Evolutionary conservation across 768 basidiomycete species (phyloP).

Genomic region (Collybia nuda): DNA sequence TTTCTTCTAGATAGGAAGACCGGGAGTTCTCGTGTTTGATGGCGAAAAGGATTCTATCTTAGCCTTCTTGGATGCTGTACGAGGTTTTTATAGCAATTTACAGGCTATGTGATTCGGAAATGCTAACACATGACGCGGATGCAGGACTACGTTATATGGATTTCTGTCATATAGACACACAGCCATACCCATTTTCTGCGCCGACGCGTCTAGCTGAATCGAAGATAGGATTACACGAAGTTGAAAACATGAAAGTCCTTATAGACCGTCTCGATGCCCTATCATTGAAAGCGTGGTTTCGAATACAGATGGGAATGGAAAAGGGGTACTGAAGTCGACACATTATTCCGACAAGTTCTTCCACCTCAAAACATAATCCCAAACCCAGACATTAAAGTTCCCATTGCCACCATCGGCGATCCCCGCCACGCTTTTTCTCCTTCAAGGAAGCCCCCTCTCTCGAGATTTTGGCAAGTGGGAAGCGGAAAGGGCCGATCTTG

Average conservation of each 20-base stretch:
- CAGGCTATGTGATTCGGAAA: not conserved
- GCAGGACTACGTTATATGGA: slow-evolving; percentile 42
- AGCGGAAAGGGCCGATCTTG: not conserved
- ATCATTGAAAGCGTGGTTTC: slow-evolving; percentile 37
- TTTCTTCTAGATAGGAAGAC: slow-evolving; percentile 33
- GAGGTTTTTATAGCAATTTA: slow-evolving; percentile 23
- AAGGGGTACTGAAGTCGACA: slow-evolving; percentile 13
- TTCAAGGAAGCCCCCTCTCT: not conserved
- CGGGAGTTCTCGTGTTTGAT: slow-evolving; percentile 42
- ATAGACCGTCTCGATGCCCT: slow-evolving; percentile 28
- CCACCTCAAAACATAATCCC: no score
- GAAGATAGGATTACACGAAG: slow-evolving; percentile 33
- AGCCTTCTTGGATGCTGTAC: slow-evolving; percentile 34
- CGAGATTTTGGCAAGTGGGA: not conserved
- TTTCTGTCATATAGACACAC: slow-evolving; percentile 40
- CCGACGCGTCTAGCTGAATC: slow-evolving; percentile 20
- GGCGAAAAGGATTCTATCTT: slow-evolving; percentile 32
- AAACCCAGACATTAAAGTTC: no score
- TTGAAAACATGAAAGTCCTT: slow-evolving; percentile 32
- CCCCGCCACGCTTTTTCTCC: slow-evolving; percentile 1
- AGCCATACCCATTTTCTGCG: slow-evolving; percentile 16
- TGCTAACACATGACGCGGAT: not conserved
- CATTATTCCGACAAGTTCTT: not conserved
- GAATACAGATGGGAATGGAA: slow-evolving; percentile 33
- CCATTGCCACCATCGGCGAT: not conserved